Evolutionary conservation across 805 yeast genomes (phyloP), one percentile per base, ranked within the genome.

Genomic region (Kuraishia capsulata): DNA sequence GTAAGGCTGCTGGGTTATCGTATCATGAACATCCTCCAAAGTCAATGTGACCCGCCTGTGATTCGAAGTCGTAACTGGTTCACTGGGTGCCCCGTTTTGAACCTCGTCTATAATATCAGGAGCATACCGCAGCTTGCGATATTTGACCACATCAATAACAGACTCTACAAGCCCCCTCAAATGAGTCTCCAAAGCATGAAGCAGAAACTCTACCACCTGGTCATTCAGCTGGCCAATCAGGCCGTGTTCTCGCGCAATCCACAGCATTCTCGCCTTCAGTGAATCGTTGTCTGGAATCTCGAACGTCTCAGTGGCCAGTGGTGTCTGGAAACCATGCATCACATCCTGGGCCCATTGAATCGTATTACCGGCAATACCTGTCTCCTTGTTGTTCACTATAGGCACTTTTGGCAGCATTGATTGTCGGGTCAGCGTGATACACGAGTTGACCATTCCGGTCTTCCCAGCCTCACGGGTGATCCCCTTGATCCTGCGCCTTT

Each of bases 301-400:
- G 53, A 69, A 85, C 28, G 75, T 67, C 47, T 90, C 95, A 1
- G 84, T 65, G 2, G 90, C 73, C 26, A 89, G 65, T 4, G 92
- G 90, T 2, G 92, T 75, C 47, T 84, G 87, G 39, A 86, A 73
- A 3, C 92, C 94, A 51, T 81, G 88, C 39, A 81, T 71, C 14
- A 92, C 85, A 53, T 92, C 97, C 56, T 89, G 96, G 18, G 94
- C 86, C 90, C 96, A 88, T 48, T 81, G 81, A 23, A 78, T 71
- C 25, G 85, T 71, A 47, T 73, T 75, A 14, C 53, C 58, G 11
- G 48, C 26, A 11, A 24, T 36, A 58, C 47, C 42, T 58, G 70
- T 44, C 62, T 61, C 69, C 41, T 59, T 62, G 39, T 66, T 74
- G 40, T 71, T 72, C 30, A 73, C 78, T 53, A 80, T 77, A 3